A percentile compares a stretch with the other conserved stretches of the same genome.
These are phyloP conservation scores for Suillus weaverae DNA, from an alignment of 768 basidiomycete species.

Conservation along the genomic window DNA sequence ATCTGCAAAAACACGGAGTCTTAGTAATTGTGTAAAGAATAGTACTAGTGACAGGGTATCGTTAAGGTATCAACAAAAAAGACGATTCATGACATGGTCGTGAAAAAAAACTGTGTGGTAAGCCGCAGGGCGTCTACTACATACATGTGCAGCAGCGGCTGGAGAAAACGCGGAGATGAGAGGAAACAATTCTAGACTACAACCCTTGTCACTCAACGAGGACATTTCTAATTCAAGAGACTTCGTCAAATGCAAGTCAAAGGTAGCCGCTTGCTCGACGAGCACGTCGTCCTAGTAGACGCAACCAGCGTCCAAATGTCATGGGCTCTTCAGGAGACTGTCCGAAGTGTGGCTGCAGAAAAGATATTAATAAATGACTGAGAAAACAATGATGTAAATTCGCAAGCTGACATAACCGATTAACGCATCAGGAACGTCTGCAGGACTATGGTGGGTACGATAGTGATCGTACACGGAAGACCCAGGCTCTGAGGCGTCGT, in stretches of 20 bases:
- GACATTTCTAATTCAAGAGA: background rate
- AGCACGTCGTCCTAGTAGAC: constrained; percentile 1
- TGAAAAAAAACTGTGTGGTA: background rate
- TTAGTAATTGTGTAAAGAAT: background rate
- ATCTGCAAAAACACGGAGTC: background rate
- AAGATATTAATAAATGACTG: background rate
- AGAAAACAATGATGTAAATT: background rate
- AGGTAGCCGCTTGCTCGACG: background rate
- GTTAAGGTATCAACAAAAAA: background rate
- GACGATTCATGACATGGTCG: background rate
- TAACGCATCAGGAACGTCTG: background rate
- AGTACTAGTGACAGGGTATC: background rate
- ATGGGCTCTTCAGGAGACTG: background rate
- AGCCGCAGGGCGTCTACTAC: background rate
- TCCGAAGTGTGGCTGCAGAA: background rate
- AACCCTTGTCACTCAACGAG: background rate
- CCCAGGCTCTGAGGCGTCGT: background rate
- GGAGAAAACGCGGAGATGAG: background rate
- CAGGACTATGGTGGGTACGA: background rate
- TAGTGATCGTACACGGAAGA: background rate
- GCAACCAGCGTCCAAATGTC: constrained; percentile 5
- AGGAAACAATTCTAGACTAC: background rate
- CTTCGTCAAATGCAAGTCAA: background rate
- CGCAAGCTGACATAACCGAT: background rate
- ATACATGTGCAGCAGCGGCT: background rate